phyloP scores from a whole-genome alignment of 352 stramenopile genomes.

The Globisporangium alternatum region DNA sequence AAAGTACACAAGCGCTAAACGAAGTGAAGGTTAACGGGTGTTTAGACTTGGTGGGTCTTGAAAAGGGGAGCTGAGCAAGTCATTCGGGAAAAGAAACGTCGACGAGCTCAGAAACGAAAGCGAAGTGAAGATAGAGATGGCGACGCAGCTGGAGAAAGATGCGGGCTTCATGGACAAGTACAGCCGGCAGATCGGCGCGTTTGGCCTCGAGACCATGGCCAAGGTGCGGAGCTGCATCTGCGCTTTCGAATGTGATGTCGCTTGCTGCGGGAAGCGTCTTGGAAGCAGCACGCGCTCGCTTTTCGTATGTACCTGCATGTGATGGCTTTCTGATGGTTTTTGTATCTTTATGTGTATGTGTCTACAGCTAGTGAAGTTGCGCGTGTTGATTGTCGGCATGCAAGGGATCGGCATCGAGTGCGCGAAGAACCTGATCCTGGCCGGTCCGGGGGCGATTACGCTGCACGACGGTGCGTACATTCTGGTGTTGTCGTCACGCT shows the following conservation, averaged over 20 bases:
- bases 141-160: conserved; percentile 43
- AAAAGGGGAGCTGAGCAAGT: no score
- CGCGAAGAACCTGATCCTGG: conserved; percentile 93
- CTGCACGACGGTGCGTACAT: conserved; percentile 63
- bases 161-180: conserved; percentile 94
- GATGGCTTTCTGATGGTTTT: background rate
- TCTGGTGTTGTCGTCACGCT: background rate
- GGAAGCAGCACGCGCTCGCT: background rate
- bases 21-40: no score
- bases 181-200: conserved; percentile 91
- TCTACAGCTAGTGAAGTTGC: conserved; percentile 68
- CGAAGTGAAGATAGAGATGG: no score
- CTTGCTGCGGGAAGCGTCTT: background rate
- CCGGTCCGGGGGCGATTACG: conserved; percentile 85
- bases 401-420: conserved; percentile 88
- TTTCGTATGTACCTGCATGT: background rate
- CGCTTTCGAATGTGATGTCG: conserved; percentile 14
- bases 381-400: conserved; percentile 84
- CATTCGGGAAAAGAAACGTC: no score
- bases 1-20: no score
- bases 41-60: no score
- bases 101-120: no score
- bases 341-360: background rate
- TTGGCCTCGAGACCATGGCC: conserved; percentile 90
- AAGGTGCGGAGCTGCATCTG: conserved; percentile 46